These are phyloP conservation scores for Sclerospora graminicola DNA, from an alignment of 352 stramenopile species.

Conservation along the genomic window DNA sequence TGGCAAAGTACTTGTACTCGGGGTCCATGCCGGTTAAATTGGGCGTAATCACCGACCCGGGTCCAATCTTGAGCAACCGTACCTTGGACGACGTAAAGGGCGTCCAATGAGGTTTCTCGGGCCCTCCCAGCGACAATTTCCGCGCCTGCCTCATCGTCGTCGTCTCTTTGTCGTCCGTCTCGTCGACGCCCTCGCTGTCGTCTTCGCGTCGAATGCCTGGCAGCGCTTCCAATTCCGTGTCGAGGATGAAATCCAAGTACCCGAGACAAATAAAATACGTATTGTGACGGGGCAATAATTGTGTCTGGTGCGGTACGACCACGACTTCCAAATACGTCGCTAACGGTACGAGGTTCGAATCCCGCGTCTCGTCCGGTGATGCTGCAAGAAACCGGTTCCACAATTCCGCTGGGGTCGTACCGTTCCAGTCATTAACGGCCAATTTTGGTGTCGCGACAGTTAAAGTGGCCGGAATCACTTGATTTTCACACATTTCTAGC, in stretches of 20 bases:
- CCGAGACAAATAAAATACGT: conserved; percentile 76
- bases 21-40: conserved; percentile 28
- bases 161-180: neutral
- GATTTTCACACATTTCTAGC: conserved; percentile 60
- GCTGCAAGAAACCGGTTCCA: conserved; percentile 59
- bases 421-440: conserved; percentile 41
- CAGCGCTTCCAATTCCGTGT: conserved; percentile 69
- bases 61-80: conserved; percentile 61
- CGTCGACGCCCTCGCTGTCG: neutral
- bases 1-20: conserved; percentile 56
- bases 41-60: conserved; percentile 60
- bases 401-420: conserved; percentile 49
- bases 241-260: conserved; percentile 59
- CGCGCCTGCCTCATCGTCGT: conserved; percentile 7
- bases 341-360: conserved; percentile 37
- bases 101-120: conserved; percentile 47
- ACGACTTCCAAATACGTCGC: conserved; percentile 53
- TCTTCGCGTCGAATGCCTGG: conserved; percentile 31
- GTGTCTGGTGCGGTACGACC: conserved; percentile 28
- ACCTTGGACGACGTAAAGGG: conserved; percentile 54
- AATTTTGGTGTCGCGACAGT: conserved; percentile 16
- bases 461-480: conserved; percentile 29
- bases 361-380: no score
- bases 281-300: conserved; percentile 32
- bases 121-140: conserved; percentile 29